Evolutionary conservation across 2,329 filamentous ascomycete species (phyloP), one percentile per base, ranked within the genome.

Genomic region (Seiridium cupressi): DNA sequence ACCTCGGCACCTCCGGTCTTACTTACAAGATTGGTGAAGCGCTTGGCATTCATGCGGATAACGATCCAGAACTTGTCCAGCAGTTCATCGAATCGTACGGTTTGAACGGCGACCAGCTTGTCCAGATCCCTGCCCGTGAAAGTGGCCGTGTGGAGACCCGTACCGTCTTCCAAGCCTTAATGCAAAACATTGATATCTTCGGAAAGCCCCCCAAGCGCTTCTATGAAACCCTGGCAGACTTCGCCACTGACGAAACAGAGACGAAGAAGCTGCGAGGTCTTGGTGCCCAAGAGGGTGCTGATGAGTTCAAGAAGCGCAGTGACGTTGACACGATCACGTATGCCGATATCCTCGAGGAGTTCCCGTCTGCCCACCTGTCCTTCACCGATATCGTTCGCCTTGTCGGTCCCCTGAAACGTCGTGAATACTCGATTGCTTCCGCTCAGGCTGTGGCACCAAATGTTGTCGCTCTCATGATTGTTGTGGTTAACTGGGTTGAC

Each of bases 351-450:
- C 83, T 99, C 31, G 84, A 92, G 56, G 93, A 97, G 75, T 98
- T 95, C 82, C 83, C 84, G 61, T 97, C 94, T 54, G 95, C 95
- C 1, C 93, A 89, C 69, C 95, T 94, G 5, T 82, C 81, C 61
- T 95, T 98, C 86, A 86, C 93, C 72, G 93, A 98, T 68, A 89
- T 99, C 60, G 85, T 91, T 64, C 89, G 89, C 70, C 92, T 99
- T 63, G 90, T 99, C 65, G 86, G 84, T 65, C 94, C 95, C 10
- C 88, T 97, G 81, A 99, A 99, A 85, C 91, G 95, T 62, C 87
- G 95, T 70, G 95, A 99, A 78, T 99, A 99, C 84, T 97, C 92
- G n/a, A 98, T 99, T 67, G 95, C 95, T 26, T 98, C 95, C 3
- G 95, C 93, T 59, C 95, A 99, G 79, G 92, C 94, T 69, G 94